A percentile compares a stretch with the other conserved stretches of the same genome.
Evolutionary conservation across 345 rosid species (phyloP).

Genomic region (Kandelia obovata): DNA sequence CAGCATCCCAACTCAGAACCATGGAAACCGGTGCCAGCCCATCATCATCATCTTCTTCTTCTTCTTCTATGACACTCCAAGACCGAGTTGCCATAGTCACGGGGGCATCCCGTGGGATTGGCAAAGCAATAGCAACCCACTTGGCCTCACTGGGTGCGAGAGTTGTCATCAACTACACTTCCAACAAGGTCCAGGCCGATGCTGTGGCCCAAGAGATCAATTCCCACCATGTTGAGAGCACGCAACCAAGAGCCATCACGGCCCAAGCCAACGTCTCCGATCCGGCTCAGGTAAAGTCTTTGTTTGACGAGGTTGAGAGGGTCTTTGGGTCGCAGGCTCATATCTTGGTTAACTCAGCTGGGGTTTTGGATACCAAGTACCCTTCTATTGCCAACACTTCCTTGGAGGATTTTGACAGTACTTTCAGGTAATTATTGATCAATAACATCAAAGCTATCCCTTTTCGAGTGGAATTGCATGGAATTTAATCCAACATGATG

Average conservation of each 20-base stretch:
- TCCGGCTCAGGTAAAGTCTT: constrained; percentile 33
- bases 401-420: constrained; percentile 37
- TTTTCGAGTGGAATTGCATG: background rate
- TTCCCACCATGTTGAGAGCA: background rate
- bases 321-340: constrained; percentile 30
- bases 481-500: too few relatives aligned
- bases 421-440: constrained; percentile 25
- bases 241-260: constrained; percentile 17
- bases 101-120: constrained; percentile 39
- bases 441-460: too few relatives aligned
- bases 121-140: constrained; percentile 33
- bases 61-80: constrained; percentile 9
- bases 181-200: constrained; percentile 30
- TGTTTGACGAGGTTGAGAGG: constrained; percentile 38
- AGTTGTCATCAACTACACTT: constrained; percentile 34
- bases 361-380: constrained; percentile 29
- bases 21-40: too few relatives aligned
- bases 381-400: constrained; percentile 36
- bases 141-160: constrained; percentile 36
- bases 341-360: constrained; percentile 41
- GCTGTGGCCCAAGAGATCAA: constrained; percentile 27
- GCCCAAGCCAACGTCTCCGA: constrained; percentile 32
- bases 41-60: too few relatives aligned
- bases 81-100: constrained; percentile 37
- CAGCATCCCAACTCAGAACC: too few relatives aligned